A percentile compares a stretch with the other conserved stretches of the same genome.
Conservation (phyloP, 352 stramenopile genomes). For the Globisporangium okanoganense region DNA sequence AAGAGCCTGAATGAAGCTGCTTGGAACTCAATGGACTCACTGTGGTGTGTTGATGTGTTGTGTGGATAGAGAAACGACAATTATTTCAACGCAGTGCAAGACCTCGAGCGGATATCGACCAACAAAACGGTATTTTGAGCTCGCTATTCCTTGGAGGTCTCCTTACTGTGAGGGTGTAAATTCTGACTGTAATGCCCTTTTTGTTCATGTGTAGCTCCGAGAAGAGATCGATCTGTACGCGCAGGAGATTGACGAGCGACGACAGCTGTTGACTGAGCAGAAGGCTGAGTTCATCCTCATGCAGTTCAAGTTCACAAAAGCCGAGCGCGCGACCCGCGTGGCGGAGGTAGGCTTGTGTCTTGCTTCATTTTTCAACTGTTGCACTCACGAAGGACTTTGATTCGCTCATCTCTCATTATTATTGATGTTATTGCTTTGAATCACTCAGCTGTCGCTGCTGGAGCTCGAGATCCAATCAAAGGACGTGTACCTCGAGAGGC, state of each 20-base stretch:
- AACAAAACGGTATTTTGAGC: constrained; percentile 34
- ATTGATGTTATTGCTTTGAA: background rate
- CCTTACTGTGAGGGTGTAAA: background rate
- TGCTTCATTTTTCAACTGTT: background rate
- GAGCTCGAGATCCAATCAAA: constrained; percentile 71
- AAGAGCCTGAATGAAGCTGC: background rate
- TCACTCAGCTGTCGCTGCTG: constrained; percentile 50
- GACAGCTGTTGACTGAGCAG: constrained; percentile 24
- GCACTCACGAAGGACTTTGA: background rate
- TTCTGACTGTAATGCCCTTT: background rate
- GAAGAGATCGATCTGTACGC: constrained; percentile 63
- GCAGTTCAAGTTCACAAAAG: constrained; percentile 40
- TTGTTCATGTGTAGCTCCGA: constrained; percentile 25
- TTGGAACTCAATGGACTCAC: background rate
- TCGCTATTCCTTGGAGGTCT: background rate
- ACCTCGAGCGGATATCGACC: constrained; percentile 60
- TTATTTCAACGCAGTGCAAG: constrained; percentile 49
- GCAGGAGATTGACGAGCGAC: constrained; percentile 45
- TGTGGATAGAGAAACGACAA: constrained; percentile 45
- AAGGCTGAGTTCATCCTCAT: constrained; percentile 45
- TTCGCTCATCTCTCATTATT: background rate
- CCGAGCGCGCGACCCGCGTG: constrained; percentile 39
- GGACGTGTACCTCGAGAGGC: constrained; percentile 58
- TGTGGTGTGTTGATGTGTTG: background rate
- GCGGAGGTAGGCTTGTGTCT: constrained; percentile 60